A percentile compares a stretch with the other conserved stretches of the same genome.
Conservation (phyloP, 768 basidiomycete genomes). For the Podaxis carcinomalis region DNA sequence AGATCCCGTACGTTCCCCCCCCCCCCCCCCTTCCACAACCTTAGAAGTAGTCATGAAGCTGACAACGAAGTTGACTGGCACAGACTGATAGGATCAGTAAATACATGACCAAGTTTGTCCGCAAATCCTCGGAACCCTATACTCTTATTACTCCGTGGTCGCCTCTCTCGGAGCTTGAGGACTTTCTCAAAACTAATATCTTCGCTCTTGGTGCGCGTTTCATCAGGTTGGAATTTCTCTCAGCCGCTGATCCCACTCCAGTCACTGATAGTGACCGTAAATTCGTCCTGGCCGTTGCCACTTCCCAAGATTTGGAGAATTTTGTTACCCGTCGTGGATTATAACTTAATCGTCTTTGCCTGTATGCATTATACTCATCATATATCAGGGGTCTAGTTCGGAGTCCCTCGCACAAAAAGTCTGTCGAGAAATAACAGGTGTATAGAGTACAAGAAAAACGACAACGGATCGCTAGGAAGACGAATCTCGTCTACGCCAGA, state of each 20-base stretch:
- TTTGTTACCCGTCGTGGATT: slow-evolving; percentile 51
- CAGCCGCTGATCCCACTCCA: slow-evolving; percentile 21
- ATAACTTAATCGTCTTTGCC: slow-evolving; percentile 12
- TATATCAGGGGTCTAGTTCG: background rate
- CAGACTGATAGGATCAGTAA: slow-evolving; percentile 68
- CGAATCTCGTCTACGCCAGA: slow-evolving; percentile 23
- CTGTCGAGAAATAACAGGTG: background rate
- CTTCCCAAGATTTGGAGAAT: slow-evolving; percentile 67
- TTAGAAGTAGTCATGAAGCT: background rate
- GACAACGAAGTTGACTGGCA: background rate
- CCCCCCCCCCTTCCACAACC: background rate
- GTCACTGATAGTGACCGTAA: slow-evolving; percentile 82
- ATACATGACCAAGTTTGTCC: slow-evolving; percentile 74
- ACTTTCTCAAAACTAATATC: slow-evolving; percentile 65
- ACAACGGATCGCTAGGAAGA: background rate
- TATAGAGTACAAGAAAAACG: background rate
- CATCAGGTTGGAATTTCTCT: background rate
- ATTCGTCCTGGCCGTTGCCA: slow-evolving; percentile 81
- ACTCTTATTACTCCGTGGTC: slow-evolving; percentile 79
- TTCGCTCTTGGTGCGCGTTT: slow-evolving; percentile 65
- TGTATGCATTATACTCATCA: slow-evolving; percentile 1
- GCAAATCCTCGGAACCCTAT: slow-evolving; percentile 61
- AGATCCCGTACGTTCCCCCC: slow-evolving; percentile 51
- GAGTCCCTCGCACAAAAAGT: background rate
- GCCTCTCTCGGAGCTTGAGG: slow-evolving; percentile 75